phyloP scores from a whole-genome alignment of 140 eudicot species.

The Senecio squalidus region DNA sequence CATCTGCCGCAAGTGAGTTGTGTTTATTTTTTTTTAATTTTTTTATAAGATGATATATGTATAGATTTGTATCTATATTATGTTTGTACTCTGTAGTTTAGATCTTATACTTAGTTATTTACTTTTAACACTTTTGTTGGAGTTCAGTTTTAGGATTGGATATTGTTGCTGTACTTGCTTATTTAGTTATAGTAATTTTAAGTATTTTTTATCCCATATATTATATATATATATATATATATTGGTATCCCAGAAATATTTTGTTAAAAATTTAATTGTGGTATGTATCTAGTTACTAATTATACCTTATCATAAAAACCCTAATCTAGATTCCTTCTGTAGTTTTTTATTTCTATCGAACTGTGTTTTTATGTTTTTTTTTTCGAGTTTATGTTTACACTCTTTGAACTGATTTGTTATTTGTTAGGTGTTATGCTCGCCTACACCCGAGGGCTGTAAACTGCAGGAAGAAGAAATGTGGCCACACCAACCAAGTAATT shows the following conservation, averaged over 20 bases:
- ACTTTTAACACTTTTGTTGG: too few relatives aligned
- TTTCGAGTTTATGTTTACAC: not conserved
- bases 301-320: too few relatives aligned
- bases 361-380: too few relatives aligned
- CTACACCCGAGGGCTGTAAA: conserved; percentile 10
- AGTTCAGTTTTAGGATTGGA: too few relatives aligned
- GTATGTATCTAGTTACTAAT: too few relatives aligned
- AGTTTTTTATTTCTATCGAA: not conserved
- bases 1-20: conserved; percentile 50
- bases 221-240: too few relatives aligned
- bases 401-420: not conserved
- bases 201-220: too few relatives aligned
- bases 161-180: too few relatives aligned
- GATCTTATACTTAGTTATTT: too few relatives aligned
- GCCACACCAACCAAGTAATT: conserved; percentile 30
- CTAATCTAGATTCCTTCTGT: not conserved
- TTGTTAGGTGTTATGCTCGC: not conserved
- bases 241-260: too few relatives aligned
- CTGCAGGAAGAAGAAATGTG: conserved; percentile 16
- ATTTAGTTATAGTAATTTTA: too few relatives aligned
- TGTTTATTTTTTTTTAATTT: not conserved
- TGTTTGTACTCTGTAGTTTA: not conserved
- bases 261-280: too few relatives aligned
- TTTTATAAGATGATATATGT: not conserved
- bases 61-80: not conserved